Base-by-base conservation (phyloP, 768 basidiomycete genomes). In the Amanita thiersii region DNA sequence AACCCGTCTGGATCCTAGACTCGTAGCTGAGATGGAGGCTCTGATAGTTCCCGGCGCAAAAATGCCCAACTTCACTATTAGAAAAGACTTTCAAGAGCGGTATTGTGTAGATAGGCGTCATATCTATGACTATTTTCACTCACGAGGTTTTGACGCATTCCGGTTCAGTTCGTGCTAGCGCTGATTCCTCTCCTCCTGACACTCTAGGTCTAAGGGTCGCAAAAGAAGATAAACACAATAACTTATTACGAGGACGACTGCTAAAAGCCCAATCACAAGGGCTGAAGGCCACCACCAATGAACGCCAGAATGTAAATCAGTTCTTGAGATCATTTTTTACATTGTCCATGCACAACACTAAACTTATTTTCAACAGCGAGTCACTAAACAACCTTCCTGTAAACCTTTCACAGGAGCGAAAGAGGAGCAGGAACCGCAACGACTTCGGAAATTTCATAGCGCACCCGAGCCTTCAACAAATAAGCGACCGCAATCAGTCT, bases 41-140 rank as follows among this genome's bases (percentile, higher is more conserved):
- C 63, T 75, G 43, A 80, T 87, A 32, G 57, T 68, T 37, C 77
- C 81, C 7, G 84, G 84, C 30, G 77, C 75, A 31, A 81, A 84
- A 53, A 87, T 87, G 84, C 84, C 84, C 5, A 72, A 77, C 7
- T 87, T 85, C 51, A 68, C 75, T 5, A 64, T 79, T 39, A 72
- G 83, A 43, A 80, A 79, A 48, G 79, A 77, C 46, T 73, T 86
- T 24, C 83, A 86, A 58, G 72, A 77, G 53, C 73, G 78, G 34
- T 82, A 81, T 56, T 66, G 65, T 45, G 78, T 83, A 44, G 82
- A 86, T 55, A 67, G 83, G 49, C 64, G 83, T 49, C 82, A 83
- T 50, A 77, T 86, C 48, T 86, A 86, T 54, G 83, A 86, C 58
- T 85, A 85, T 57, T 85, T 82, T 59, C 83, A 85, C 58, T 71